Evolutionary conservation across 179 eudicot species (phyloP).

Genomic region (Amaranthus tricolor): DNA sequence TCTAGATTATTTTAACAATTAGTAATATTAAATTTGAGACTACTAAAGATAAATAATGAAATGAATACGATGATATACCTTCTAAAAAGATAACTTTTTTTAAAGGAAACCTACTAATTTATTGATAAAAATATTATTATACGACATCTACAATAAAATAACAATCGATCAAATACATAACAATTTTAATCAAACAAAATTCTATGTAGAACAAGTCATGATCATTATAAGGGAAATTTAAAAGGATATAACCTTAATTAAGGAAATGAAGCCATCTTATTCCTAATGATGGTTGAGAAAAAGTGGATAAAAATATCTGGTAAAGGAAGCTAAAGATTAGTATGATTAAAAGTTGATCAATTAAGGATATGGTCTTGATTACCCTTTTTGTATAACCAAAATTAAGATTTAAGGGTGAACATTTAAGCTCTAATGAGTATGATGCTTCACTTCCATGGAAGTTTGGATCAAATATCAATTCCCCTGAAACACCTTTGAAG

Average conservation of each 20-base stretch:
- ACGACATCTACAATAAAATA: too few relatives aligned
- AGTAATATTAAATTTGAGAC: too few relatives aligned
- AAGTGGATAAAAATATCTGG: conserved; percentile 26
- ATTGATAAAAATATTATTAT: too few relatives aligned
- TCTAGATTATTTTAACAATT: too few relatives aligned
- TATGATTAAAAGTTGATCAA: conserved; percentile 39
- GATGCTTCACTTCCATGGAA: conserved; percentile 44
- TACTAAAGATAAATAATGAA: too few relatives aligned
- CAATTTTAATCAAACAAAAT: too few relatives aligned
- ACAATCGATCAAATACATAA: too few relatives aligned
- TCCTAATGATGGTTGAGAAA: conserved; percentile 21
- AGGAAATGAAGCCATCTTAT: conserved; percentile 20
- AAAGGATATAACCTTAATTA: conserved; percentile 13
- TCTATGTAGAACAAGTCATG: too few relatives aligned
- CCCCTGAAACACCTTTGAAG: conserved; percentile 39
- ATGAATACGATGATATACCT: too few relatives aligned
- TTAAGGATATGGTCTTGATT: conserved; percentile 35
- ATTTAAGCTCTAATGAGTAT: conserved; percentile 49
- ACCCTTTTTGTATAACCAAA: conserved; percentile 41
- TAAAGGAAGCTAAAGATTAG: conserved; percentile 35
- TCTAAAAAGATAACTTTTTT: too few relatives aligned
- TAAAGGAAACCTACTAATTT: too few relatives aligned
- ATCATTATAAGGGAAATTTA: too few relatives aligned
- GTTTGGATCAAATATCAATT: conserved; percentile 45
- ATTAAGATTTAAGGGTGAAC: conserved; percentile 52